Evolutionary conservation across 345 rosid species (phyloP), one percentile per base, ranked within the genome.

Genomic region (Cardamine chenopodiifolia): DNA sequence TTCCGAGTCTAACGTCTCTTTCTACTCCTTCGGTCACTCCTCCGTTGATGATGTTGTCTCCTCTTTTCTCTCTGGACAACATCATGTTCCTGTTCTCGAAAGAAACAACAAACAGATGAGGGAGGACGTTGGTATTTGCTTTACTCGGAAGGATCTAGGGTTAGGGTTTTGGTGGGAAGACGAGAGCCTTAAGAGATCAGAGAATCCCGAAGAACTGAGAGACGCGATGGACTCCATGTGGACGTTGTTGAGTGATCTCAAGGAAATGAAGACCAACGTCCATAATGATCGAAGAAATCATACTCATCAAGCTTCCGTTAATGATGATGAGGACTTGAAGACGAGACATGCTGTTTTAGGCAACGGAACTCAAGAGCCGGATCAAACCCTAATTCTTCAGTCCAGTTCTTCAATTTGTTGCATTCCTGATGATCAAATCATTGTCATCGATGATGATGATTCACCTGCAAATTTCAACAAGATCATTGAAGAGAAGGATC

Each of bases 11-110:
- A 42, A 70, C 22, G 48, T 45, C 18, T 58, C 66, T 5, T 31
- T 70, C 19, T 47, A 44, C 57, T 56, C 66, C 11, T 70, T 59
- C 10, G 66, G 74, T 1, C 45, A 70, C 34, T 20, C 65, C 23
- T 37, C 42, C 1, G 42, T 37, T 1, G 42, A 37, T 4, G 5
- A 1, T 14, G 6, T 40, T 40, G 45, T 40, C n/a, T 40, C 45
- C 2, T n/a, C 17, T 13, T 40, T 13, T 40, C 45, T 40, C 45
- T 17, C 54, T 8, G 28, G 53, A 40, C 23, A 28, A 5, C 50
- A 15, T 15, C 68, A 23, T 35, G 18, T 20, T 13, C 29, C 65
- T 35, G 28, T 34, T 59, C 18, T 28, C 2, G 1, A 2, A n/a
- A n/a, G n/a, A n/a, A n/a, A n/a, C n/a, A n/a, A n/a, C n/a, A n/a